Base-by-base conservation (phyloP, 2,329 filamentous ascomycete species). In the Pochonia chlamydosporia region DNA sequence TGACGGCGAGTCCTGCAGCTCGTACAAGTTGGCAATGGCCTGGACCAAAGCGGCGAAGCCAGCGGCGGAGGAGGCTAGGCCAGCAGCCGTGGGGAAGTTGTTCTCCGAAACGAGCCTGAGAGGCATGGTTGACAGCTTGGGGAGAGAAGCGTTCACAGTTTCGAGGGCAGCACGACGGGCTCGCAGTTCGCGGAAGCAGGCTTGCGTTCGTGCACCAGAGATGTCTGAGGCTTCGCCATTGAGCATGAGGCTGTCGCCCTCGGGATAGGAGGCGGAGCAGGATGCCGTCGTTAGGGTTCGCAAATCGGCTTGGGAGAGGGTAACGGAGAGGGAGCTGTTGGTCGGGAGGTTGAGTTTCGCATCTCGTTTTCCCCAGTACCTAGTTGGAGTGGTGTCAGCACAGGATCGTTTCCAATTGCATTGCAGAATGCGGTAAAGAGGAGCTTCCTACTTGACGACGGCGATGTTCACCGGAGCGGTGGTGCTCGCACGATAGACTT, bases 391-490 rank as follows among this genome's bases (percentile, higher is more conserved):
- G 25, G 11, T 31, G 33, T 47, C 35, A 51, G 49, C 28, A 16
- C 16, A 14, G 14, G 13, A 23, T 39, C 21, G 18, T 3, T 3
- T 3, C 33, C 2, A 31, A 24, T 33, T 30, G 20, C 49, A 43
- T 35, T 23, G 40, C 4, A 33, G 23, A 16, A 23, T 11, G 18
- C 24, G 21, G 25, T 18, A 47, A 36, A 10, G 18, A 13, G 35
- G 26, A 23, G 28, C n/a, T 20, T 46, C 66, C 45, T 62, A 95
- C 87, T 97, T 97, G 73, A 97, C 93, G 49, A 97, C 91, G 56
- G 92, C 92, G 65, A 97, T 97, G 75, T 97, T 97, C 63, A 97
- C 92, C 13, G 92, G 93, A 35, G 93, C 93, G 54, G 91, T 97
- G 50, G 93, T 96, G 75, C 88, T 96, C 58, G 93, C 89, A 60